Conservation (phyloP, 805 yeast species). For the Kuraishia ogatae region DNA sequence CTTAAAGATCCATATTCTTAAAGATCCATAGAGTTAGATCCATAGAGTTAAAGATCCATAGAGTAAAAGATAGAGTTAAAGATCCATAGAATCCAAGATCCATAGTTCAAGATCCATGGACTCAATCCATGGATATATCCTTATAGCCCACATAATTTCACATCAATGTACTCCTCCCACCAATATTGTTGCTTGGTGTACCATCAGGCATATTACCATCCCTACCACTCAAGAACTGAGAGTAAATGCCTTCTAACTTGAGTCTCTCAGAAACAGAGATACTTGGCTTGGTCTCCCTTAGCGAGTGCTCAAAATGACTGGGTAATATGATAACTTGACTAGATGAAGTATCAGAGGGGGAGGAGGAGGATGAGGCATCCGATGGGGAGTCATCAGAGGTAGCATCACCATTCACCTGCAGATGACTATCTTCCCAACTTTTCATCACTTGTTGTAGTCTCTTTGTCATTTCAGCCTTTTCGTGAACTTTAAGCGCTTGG, state of each 20-base stretch:
- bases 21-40: too few species aligned
- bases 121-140: too few species aligned
- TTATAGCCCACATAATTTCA: constrained; percentile 20
- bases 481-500: constrained; percentile 5
- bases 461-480: constrained; percentile 8
- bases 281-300: constrained; percentile 79
- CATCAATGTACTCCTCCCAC: constrained; percentile 80
- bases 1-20: too few species aligned
- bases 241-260: constrained; percentile 57
- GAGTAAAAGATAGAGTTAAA: too few species aligned
- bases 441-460: constrained; percentile 11
- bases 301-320: constrained; percentile 51
- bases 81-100: too few species aligned
- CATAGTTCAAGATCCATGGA: too few species aligned
- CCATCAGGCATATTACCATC: constrained; percentile 90
- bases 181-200: constrained; percentile 67
- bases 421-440: neutral
- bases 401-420: neutral
- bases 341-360: neutral
- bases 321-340: constrained; percentile 34
- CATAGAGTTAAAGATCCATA: too few species aligned
- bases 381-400: too few species aligned
- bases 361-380: neutral
- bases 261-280: constrained; percentile 64
- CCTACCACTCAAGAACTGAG: constrained; percentile 58